Percentiles rank a stretch among this genome's conserved stretches.
Conservation (phyloP, 495 filamentous ascomycete genomes). For the Peziza echinospora region DNA sequence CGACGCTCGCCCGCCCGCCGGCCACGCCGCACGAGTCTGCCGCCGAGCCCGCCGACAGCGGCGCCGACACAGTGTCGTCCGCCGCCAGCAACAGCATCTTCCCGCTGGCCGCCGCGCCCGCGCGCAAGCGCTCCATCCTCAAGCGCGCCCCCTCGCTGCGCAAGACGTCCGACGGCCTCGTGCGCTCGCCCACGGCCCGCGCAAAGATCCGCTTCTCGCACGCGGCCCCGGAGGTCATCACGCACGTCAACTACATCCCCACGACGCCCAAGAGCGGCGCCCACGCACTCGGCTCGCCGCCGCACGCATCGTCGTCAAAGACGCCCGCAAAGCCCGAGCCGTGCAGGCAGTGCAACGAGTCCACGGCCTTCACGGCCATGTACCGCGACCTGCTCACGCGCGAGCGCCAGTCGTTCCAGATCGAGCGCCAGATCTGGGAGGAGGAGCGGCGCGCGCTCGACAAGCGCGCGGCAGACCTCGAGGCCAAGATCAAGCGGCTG, state of each 20-base stretch:
- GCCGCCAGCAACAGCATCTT: too few relatives aligned
- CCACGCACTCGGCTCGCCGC: too few relatives aligned
- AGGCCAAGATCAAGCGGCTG: background rate
- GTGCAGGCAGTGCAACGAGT: too few relatives aligned
- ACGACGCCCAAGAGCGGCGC: too few relatives aligned
- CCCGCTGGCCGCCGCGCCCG: too few relatives aligned
- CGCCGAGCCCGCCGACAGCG: too few relatives aligned
- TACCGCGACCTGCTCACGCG: conserved; percentile 1
- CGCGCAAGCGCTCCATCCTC: background rate
- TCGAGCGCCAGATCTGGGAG: conserved; percentile 2
- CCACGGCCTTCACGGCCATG: background rate
- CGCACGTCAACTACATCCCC: too few relatives aligned
- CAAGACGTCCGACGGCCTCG: background rate
- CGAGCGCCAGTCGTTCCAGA: background rate
- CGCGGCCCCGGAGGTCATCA: background rate
- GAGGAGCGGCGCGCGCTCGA: background rate
- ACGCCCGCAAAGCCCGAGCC: too few relatives aligned
- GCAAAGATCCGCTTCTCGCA: background rate
- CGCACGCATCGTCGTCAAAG: too few relatives aligned
- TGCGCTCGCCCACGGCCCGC: background rate
- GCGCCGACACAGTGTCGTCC: too few relatives aligned
- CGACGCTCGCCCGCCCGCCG: too few relatives aligned
- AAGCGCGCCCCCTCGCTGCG: background rate
- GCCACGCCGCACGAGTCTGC: too few relatives aligned
- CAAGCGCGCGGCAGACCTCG: background rate